phyloP scores from a whole-genome alignment of 2,329 filamentous ascomycete species.

The Colletotrichum tanaceti region DNA sequence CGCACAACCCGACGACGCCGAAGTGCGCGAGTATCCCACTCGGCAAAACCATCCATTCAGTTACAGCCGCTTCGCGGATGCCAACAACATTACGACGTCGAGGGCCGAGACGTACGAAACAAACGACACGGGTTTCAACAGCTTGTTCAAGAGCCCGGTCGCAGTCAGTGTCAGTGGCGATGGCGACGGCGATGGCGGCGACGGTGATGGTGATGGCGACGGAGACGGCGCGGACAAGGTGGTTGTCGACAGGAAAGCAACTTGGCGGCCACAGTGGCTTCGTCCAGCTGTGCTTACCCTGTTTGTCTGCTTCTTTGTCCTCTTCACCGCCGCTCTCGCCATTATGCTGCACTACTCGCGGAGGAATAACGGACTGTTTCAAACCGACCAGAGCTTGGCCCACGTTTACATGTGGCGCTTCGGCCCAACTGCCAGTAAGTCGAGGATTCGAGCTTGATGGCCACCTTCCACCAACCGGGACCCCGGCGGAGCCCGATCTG shows the following conservation, averaged over 20 bases:
- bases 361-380: slow-evolving; percentile 9
- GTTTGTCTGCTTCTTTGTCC: slow-evolving; percentile 18
- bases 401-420: slow-evolving; percentile 26
- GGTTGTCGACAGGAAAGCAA: background rate
- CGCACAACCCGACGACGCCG: background rate
- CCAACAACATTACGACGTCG: background rate
- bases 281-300: slow-evolving; percentile 3
- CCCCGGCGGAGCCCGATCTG: too few species aligned
- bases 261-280: slow-evolving; percentile 28
- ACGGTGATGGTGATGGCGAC: background rate
- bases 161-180: background rate
- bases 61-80: background rate
- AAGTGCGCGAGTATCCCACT: background rate
- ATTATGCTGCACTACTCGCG: slow-evolving; percentile 17
- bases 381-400: slow-evolving; percentile 2
- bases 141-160: background rate
- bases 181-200: too few species aligned
- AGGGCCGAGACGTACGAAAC: background rate
- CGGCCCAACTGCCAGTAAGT: slow-evolving; percentile 24
- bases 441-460: too few species aligned
- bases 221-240: too few species aligned
- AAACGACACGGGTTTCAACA: background rate
- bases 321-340: background rate
- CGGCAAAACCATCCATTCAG: background rate
- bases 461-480: too few species aligned